Evolutionary conservation across 208 protist species (phyloP).

Genomic region (Acanthamoeba sp.): DNA sequence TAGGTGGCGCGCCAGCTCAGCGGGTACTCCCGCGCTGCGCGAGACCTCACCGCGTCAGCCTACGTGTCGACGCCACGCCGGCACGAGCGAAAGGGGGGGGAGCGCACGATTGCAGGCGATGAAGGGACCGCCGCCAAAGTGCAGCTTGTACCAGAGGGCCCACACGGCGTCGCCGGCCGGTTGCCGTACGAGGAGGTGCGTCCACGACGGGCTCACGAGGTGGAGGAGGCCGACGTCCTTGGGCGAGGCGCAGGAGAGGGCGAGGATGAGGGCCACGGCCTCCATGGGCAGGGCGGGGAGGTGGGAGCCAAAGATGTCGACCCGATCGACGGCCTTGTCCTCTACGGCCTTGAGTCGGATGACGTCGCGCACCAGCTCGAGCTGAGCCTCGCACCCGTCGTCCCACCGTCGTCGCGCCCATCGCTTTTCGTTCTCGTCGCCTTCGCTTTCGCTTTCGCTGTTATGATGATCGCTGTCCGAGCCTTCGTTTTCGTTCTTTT

Average conservation of each 20-base stretch:
- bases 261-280: background rate
- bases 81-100: background rate
- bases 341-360: background rate
- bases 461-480: too few relatives aligned
- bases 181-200: background rate
- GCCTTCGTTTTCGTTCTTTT: background rate
- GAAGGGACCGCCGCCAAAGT: slow-evolving; percentile 15
- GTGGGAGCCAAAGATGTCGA: background rate
- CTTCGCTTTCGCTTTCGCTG: background rate
- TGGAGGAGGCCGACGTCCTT: slow-evolving; percentile 12
- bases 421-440: background rate
- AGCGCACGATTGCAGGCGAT: slow-evolving; percentile 26
- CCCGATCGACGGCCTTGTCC: background rate
- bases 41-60: too few relatives aligned
- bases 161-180: background rate
- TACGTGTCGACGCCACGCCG: too few relatives aligned
- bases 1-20: slow-evolving; percentile 2
- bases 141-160: slow-evolving; percentile 23
- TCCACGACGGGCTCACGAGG: background rate
- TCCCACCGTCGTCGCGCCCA: background rate
- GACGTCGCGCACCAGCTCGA: slow-evolving; percentile 5
- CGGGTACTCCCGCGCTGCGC: background rate
- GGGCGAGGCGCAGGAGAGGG: background rate
- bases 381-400: background rate
- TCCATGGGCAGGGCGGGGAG: background rate